Evolutionary conservation across 805 yeast species (phyloP).

Genomic region (Metschnikowia sp.): DNA sequence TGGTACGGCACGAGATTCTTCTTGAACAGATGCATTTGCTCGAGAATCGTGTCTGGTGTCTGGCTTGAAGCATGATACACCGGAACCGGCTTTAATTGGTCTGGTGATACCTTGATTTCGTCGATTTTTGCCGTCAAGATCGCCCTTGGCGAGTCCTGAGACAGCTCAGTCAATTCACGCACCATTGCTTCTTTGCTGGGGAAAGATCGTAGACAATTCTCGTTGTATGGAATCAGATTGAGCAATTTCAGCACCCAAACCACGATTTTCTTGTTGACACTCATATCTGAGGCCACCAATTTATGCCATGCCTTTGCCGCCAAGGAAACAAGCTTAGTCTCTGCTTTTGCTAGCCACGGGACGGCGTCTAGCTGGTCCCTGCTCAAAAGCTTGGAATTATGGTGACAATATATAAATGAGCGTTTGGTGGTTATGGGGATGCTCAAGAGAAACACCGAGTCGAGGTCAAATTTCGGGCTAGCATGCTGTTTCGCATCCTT

Average conservation of each 20-base stretch:
- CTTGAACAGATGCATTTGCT: constrained; percentile 43
- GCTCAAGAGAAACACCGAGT: constrained; percentile 60
- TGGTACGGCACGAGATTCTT: constrained; percentile 49
- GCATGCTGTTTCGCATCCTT: not conserved
- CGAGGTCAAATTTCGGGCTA: constrained; percentile 17
- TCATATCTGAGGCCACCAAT: constrained; percentile 50
- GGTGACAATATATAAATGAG: constrained; percentile 68
- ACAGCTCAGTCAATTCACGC: constrained; percentile 40
- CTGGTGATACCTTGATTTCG: constrained; percentile 19
- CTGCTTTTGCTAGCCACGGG: constrained; percentile 39
- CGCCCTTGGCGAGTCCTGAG: constrained; percentile 11
- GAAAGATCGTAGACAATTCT: constrained; percentile 66
- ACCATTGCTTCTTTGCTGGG: constrained; percentile 66
- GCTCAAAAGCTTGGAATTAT: constrained; percentile 32
- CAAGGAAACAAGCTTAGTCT: constrained; percentile 44
- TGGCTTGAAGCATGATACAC: constrained; percentile 39
- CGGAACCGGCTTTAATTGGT: constrained; percentile 38
- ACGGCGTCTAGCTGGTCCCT: constrained; percentile 24
- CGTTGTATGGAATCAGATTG: constrained; percentile 74
- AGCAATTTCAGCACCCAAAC: constrained; percentile 48
- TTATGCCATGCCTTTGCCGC: constrained; percentile 63
- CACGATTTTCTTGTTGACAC: constrained; percentile 60
- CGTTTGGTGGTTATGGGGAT: constrained; percentile 66
- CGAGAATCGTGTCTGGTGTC: constrained; percentile 26
- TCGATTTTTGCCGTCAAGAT: constrained; percentile 15